Evolutionary conservation across 768 basidiomycete genomes (phyloP), one percentile per base, ranked within the genome.

Genomic region (Kwoniella dejecticola): DNA sequence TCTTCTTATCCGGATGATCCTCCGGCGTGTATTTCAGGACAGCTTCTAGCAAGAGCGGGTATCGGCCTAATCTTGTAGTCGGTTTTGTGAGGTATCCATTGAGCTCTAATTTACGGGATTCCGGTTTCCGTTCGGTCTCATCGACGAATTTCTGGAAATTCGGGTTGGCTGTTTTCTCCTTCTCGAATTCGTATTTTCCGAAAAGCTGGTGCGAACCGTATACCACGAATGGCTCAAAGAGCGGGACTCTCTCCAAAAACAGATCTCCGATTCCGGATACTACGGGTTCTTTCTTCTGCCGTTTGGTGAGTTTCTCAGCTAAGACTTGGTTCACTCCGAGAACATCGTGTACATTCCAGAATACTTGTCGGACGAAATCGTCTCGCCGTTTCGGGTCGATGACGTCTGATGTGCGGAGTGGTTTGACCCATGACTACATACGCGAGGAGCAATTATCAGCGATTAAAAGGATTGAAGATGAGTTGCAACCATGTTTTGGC

Each of bases 171-270:
- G 84, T 87, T 82, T 97, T 98, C 83, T 98, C 96, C 83, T 91
- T 95, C 82, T 99, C 96, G 78, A 99, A 98, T 80, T 97, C 94
- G 77, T 91, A 97, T 80, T 98, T 99, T 12, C 96, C 96, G 74
- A 95, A 97, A 58, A 97, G 81, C 79, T 99, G 96, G 75, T 98
- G 95, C 8, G 92, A 87, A 44, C 95, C 96, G 72, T 98, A 99
- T 31, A 86, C 86, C 48, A 98, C 93, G 72, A 97, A 99, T 1
- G 96, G 96, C 10, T 82, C 85, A 69, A 99, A 96, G 74, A 88
- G 84, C 0, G 90, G 90, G 1, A 94, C 90, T 21, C 84, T 81
- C 30, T 98, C 94, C 45, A 91, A 80, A 24, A 97, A 84, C 60
- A 98, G 86, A 79, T 99, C 96, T 0, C 91, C 91, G 57, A 99